These are phyloP conservation scores for Xylariaceae sp. DNA, from an alignment of 2,329 filamentous ascomycete species.

Conservation along the genomic window DNA sequence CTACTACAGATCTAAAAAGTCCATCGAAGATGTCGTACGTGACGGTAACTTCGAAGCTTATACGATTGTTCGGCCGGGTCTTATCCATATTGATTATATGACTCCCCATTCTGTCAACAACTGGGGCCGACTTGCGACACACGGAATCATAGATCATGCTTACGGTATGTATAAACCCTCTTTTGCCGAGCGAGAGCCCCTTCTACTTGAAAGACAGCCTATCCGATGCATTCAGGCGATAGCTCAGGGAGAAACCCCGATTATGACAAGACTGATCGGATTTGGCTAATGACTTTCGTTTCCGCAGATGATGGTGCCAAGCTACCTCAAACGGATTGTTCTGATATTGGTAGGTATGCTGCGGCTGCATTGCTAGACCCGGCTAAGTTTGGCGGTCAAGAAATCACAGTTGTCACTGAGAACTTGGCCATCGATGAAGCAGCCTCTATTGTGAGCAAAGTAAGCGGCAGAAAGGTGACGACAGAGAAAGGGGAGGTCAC, in stretches of 20 bases:
- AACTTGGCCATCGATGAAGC: constrained; percentile 29
- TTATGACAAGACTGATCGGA: no score
- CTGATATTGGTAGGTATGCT: constrained; percentile 32
- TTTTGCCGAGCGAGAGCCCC: no score
- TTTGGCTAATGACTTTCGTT: no score
- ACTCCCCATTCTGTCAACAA: constrained; percentile 21
- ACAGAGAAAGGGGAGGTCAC: constrained; percentile 21
- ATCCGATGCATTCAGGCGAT: no score
- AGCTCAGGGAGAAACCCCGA: no score
- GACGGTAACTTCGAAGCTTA: constrained; percentile 27
- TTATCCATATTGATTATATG: constrained; percentile 29
- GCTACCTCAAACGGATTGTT: constrained; percentile 23
- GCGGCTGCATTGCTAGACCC: constrained; percentile 31
- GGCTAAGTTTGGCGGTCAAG: constrained; percentile 27
- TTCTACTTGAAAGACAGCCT: no score
- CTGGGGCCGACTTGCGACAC: constrained; percentile 26
- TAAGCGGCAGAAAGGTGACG: constrained; percentile 30
- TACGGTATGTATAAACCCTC: not conserved
- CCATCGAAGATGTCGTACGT: constrained; percentile 33
- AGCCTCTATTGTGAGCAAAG: constrained; percentile 24
- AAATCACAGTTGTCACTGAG: constrained; percentile 31
- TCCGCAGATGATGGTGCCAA: constrained; percentile 12
- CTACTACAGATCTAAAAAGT: constrained; percentile 37
- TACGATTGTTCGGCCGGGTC: constrained; percentile 32
- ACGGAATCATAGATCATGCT: constrained; percentile 27